These are phyloP conservation scores for Dictyostelium gargantuum DNA, from an alignment of 208 protist genomes.

Conservation along the genomic window DNA sequence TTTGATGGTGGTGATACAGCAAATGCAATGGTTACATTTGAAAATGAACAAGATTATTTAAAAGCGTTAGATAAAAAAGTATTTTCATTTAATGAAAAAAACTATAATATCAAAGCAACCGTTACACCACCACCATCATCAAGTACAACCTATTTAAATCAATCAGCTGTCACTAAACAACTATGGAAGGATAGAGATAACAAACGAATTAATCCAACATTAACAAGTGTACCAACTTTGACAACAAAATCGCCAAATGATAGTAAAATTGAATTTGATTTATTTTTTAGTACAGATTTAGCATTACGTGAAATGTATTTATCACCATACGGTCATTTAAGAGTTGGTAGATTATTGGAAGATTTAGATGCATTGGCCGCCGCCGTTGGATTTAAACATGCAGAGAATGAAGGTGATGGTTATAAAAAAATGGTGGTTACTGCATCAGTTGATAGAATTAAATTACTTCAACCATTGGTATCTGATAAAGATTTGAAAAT, in stretches of 20 bases:
- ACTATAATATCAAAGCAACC: background rate
- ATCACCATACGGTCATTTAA: slow-evolving; percentile 57
- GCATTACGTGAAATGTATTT: slow-evolving; percentile 59
- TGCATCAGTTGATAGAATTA: slow-evolving; percentile 51
- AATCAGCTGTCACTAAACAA: slow-evolving; percentile 6
- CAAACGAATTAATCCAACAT: background rate
- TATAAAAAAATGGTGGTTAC: slow-evolving; percentile 49
- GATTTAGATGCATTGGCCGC: slow-evolving; percentile 75
- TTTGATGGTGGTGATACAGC: background rate
- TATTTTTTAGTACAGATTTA: slow-evolving; percentile 34
- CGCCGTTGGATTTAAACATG: slow-evolving; percentile 63
- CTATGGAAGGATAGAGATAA: background rate
- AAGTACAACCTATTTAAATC: background rate
- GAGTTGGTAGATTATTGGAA: slow-evolving; percentile 64
- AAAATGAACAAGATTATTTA: background rate
- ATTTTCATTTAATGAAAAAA: background rate
- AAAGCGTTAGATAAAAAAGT: background rate
- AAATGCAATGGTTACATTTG: slow-evolving; percentile 2
- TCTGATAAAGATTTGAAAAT: slow-evolving; percentile 56
- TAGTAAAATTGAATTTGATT: background rate
- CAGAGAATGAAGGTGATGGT: slow-evolving; percentile 24
- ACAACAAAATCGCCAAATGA: background rate
- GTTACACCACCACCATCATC: background rate
- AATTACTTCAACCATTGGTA: slow-evolving; percentile 57
- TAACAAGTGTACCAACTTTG: background rate